Evolutionary conservation across 2,329 filamentous ascomycete genomes (phyloP), one percentile per base, ranked within the genome.

Genomic region (Venturiaceae sp.): DNA sequence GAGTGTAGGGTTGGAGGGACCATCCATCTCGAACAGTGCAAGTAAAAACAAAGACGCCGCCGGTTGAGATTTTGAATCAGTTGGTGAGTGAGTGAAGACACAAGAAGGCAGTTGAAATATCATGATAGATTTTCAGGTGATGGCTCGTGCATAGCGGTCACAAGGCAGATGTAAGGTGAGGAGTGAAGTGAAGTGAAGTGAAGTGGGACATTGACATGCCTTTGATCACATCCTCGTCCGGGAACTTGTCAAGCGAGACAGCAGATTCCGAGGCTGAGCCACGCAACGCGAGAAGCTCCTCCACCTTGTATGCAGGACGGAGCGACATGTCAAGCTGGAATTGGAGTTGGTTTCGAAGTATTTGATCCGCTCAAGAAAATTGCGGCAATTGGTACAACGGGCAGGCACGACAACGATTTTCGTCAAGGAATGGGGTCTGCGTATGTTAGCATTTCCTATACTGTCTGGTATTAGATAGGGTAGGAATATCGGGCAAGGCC

Each of bases 221-320:
- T 68, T 72, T 74, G 64, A 74, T 71, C 19, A 68, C 70, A 58
- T 74, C 71, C 62, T 74, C 72, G 58, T 73, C 68, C 16, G 67
- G 67, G 57, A 74, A 74, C 61, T 68, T 72, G 53, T 74, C 72
- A 28, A 74, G 65, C 14, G 71, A 74, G 30, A 74, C 71, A 11
- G 71, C 69, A 32, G 71, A 73, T 62, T 74, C 72, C 8, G 72
- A 72, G 2, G 72, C 70, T 1, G 72, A 74, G 59, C 71, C 69
- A 47, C 72, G 65, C 36, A 74, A 65, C 47, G 72, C 72, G 36
- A 74, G 67, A 9, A 74, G 65, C 63, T 74, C 71, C 58, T 73
- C 71, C 9, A 72, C 70, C 58, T 70, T 73, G 64, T 73, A 74
- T 61, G 68, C 58, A 36, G 55, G 54, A 19, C 57, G 46, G 34